Conservation (phyloP, 2,329 filamentous ascomycete species). For the Davidsoniella neocaledoniae region DNA sequence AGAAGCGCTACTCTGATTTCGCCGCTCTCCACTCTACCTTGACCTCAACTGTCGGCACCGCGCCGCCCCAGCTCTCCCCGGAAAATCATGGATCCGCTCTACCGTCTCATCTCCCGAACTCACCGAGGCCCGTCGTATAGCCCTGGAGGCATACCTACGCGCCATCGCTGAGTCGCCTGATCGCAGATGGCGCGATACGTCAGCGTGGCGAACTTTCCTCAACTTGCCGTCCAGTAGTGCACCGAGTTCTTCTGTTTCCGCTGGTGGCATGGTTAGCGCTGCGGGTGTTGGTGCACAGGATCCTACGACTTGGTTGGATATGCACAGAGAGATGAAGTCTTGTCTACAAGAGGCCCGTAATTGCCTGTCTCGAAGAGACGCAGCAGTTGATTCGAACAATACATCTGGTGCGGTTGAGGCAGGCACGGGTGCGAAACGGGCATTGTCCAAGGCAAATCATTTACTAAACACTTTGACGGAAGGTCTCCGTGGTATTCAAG, state of each 20-base stretch:
- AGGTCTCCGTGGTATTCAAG: constrained; percentile 42
- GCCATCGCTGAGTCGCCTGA: constrained; percentile 59
- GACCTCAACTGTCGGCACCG: constrained; percentile 36
- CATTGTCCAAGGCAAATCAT: constrained; percentile 50
- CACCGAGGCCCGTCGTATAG: constrained; percentile 51
- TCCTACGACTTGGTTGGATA: constrained; percentile 58
- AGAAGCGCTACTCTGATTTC: constrained; percentile 76
- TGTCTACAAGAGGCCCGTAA: constrained; percentile 50
- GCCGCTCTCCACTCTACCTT: constrained; percentile 47
- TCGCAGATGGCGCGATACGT: constrained; percentile 56
- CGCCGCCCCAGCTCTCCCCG: constrained; percentile 51
- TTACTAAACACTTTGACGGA: constrained; percentile 48
- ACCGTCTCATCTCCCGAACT: constrained; percentile 53
- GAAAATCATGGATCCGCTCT: constrained; percentile 61
- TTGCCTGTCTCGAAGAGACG: constrained; percentile 51
- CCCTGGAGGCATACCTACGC: constrained; percentile 54
- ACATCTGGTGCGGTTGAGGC: constrained; percentile 38
- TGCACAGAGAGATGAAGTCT: constrained; percentile 56
- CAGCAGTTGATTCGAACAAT: constrained; percentile 23
- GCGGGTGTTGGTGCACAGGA: constrained; percentile 30
- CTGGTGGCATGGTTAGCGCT: constrained; percentile 27
- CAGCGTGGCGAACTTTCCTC: constrained; percentile 56
- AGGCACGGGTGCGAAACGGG: constrained; percentile 56
- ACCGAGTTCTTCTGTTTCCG: constrained; percentile 30
- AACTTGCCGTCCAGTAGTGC: constrained; percentile 44